Evolutionary conservation across 2,329 filamentous ascomycete genomes (phyloP).

Genomic region (Paracoccidioides lutzii): DNA sequence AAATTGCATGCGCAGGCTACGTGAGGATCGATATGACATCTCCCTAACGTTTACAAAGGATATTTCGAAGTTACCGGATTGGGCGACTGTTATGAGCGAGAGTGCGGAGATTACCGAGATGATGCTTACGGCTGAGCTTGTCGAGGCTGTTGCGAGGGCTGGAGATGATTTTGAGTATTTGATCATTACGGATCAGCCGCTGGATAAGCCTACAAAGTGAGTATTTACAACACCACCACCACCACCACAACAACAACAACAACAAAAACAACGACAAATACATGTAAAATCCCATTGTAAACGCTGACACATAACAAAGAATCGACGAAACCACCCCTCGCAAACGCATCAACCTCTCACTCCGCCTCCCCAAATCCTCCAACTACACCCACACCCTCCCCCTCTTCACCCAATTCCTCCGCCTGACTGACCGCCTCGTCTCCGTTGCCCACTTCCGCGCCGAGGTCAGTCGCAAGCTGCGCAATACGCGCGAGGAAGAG

Average conservation of each 20-base stretch:
- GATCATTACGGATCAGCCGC: conserved; percentile 78
- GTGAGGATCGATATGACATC: conserved; percentile 87
- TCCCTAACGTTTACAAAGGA: conserved; percentile 91
- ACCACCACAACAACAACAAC: not conserved
- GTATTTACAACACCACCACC: conserved; percentile 20
- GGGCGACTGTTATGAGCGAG: conserved; percentile 93
- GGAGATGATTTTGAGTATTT: conserved; percentile 76
- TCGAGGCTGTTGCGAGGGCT: conserved; percentile 62
- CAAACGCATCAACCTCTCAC: conserved; percentile 73
- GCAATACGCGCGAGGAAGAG: conserved; percentile 64
- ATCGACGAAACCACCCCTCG: conserved; percentile 71
- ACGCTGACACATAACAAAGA: conserved; percentile 30
- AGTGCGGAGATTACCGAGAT: conserved; percentile 85
- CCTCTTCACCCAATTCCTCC: conserved; percentile 61
- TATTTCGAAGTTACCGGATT: conserved; percentile 72
- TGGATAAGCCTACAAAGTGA: conserved; percentile 74
- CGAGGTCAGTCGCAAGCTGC: conserved; percentile 78
- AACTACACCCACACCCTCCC: conserved; percentile 48
- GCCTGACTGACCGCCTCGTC: conserved; percentile 71
- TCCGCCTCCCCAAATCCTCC: conserved; percentile 50
- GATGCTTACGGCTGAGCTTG: conserved; percentile 75
- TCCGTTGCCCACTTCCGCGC: conserved; percentile 70
- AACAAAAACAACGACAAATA: not conserved
- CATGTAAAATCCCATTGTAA: not conserved
- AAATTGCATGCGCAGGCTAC: conserved; percentile 75